phyloP scores from a whole-genome alignment of 2,329 filamentous ascomycete species.

The Penicillium sp. region DNA sequence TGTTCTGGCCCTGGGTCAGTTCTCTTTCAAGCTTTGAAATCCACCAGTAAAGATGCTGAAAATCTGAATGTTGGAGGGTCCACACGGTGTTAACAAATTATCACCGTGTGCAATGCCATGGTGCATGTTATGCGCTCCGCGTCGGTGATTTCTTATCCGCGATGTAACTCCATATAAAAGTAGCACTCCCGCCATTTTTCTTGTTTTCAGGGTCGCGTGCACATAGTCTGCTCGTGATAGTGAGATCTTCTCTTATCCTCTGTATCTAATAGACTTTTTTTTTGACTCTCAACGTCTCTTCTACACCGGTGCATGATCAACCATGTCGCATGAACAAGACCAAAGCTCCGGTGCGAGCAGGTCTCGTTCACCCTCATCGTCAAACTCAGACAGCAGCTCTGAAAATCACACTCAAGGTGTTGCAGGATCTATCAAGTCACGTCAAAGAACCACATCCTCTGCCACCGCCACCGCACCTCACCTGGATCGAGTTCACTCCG shows the following conservation, averaged over 20 bases:
- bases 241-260: not conserved
- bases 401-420: not conserved
- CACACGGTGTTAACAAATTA: conserved; percentile 12
- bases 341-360: not conserved
- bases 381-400: conserved; percentile 2
- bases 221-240: not conserved
- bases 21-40: not conserved
- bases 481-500: conserved; percentile 31
- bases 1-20: not conserved
- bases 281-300: not conserved
- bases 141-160: conserved; percentile 4
- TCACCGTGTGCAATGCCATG: conserved; percentile 12
- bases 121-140: conserved; percentile 8
- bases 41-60: conserved; percentile 3
- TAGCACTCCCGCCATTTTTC: not conserved
- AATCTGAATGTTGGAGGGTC: not conserved
- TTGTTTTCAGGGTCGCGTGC: not conserved
- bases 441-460: not conserved
- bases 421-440: conserved; percentile 4
- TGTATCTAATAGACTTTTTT: not conserved
- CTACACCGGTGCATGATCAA: not conserved
- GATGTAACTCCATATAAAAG: conserved; percentile 6
- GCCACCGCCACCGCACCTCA: not conserved
- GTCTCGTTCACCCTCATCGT: conserved; percentile 5
- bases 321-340: conserved; percentile 6